phyloP scores from a whole-genome alignment of 371 early-diverging fungal genomes.

The Syncephalastrum contaminatum region DNA sequence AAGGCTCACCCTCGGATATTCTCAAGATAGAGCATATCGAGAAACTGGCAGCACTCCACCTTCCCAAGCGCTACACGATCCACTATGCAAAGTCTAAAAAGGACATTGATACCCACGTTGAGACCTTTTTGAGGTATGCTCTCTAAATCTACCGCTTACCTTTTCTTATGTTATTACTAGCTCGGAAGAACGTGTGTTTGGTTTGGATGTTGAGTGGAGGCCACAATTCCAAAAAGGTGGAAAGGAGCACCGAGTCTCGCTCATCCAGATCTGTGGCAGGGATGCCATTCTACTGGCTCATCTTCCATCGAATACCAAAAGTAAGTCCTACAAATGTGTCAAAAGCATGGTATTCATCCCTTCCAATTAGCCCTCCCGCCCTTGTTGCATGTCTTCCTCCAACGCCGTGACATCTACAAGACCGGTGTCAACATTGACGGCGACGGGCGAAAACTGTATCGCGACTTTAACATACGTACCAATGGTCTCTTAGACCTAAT shows the following conservation, averaged over 20 bases:
- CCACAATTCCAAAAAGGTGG: constrained; percentile 34
- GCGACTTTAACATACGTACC: constrained; percentile 51
- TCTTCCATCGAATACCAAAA: constrained; percentile 32
- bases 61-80: too few species aligned
- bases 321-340: constrained; percentile 9
- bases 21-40: too few species aligned
- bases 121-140: too few species aligned
- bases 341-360: neutral
- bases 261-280: constrained; percentile 55
- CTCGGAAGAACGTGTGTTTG: constrained; percentile 24
- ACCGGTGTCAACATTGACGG: constrained; percentile 54
- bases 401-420: constrained; percentile 39
- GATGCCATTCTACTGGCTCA: constrained; percentile 49
- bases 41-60: too few species aligned
- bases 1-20: too few species aligned
- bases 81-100: too few species aligned
- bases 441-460: constrained; percentile 48
- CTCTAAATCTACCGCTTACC: too few species aligned
- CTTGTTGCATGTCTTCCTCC: constrained; percentile 35
- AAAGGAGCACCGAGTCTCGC: constrained; percentile 38
- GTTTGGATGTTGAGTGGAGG: constrained; percentile 62
- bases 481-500: constrained; percentile 48
- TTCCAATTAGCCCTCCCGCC: constrained; percentile 33
- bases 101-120: too few species aligned
- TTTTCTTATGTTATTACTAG: too few species aligned